Base-by-base conservation (phyloP, 257 asterid species). In the Euphrasia confusa region DNA sequence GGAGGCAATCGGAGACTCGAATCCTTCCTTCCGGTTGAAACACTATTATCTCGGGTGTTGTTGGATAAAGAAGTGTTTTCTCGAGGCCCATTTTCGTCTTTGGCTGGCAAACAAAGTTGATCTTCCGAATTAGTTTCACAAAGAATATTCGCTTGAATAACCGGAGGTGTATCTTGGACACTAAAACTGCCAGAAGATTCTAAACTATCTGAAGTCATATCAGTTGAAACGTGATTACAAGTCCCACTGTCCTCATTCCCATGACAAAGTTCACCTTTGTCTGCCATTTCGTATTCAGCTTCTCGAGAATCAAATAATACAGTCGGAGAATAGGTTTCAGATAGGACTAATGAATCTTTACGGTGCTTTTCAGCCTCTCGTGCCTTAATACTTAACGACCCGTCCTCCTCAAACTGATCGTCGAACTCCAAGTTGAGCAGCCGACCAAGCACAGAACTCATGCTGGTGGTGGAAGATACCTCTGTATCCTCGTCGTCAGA, bases 401-500 rank as follows among this genome's bases (percentile, higher is more conserved):
- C 90, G 11, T 78, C 80, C 10, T 63, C 75, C 68, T 81, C 86
- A 60, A 71, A 76, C 48, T 75, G 85, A 65, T 83, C 86, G 42
- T 79, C 94, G 9, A 81, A 79, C 70, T 90, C 97, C 84, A 87
- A 71, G 69, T 74, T 80, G 71, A 85, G 93, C 77, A 80, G 68
- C 68, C 97, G 77, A 54, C 96, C 88, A 57, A 90, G 66, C 53
- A 90, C 78, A 17, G 96, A 90, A 74, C 78, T 87, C 96, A 85
- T 90, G 75, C 97, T 90, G 37, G 90, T 66, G 47, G 90, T 85
- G 32, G 96, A 90, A 54, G 95, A 83, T 54, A 83, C 90, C 71
- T 90, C 97, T 59, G 76, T 79, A 44, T 87, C 97, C 68, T 87
- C 97, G 14, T 89, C 93, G 42, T 83, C 91, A 6, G 83, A 74